A percentile compares a stretch with the other conserved stretches of the same genome.
Evolutionary conservation across 306 rosid genomes (phyloP).

Genomic region (Bauhinia variegata): DNA sequence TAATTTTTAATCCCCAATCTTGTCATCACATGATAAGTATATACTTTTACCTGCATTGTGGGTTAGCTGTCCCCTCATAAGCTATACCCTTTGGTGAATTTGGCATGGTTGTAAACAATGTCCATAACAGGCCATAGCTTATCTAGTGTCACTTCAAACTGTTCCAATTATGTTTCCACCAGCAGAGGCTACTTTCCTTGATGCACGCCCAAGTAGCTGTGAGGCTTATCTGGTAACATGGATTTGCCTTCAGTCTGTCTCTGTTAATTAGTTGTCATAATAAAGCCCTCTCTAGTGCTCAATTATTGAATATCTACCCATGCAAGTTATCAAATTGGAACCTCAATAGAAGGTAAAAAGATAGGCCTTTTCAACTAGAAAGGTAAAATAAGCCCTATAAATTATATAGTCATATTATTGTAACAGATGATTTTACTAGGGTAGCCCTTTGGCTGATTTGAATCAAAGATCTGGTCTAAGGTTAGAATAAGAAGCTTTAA

Average conservation of each 20-base stretch:
- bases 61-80: slow-evolving; percentile 23
- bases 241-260: background rate
- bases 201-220: slow-evolving; percentile 15
- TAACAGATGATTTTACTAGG: too few species aligned
- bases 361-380: slow-evolving; percentile 14
- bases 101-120: slow-evolving; percentile 36
- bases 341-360: slow-evolving; percentile 19
- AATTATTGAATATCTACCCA: background rate
- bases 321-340: background rate
- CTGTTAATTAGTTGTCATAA: background rate
- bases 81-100: background rate
- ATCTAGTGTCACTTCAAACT: slow-evolving; percentile 19
- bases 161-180: slow-evolving; percentile 5
- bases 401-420: too few species aligned
- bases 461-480: slow-evolving; percentile 32
- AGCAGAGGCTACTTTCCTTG: slow-evolving; percentile 4
- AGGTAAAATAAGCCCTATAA: slow-evolving; percentile 1
- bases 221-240: background rate
- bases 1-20: slow-evolving; percentile 35
- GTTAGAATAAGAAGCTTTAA: slow-evolving; percentile 28
- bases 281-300: background rate
- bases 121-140: slow-evolving; percentile 36
- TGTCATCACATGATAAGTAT: slow-evolving; percentile 33
- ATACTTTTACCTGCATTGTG: slow-evolving; percentile 39
- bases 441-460: slow-evolving; percentile 16